Evolutionary conservation across 768 basidiomycete genomes (phyloP).

Genomic region (Lactarius akahatsu): DNA sequence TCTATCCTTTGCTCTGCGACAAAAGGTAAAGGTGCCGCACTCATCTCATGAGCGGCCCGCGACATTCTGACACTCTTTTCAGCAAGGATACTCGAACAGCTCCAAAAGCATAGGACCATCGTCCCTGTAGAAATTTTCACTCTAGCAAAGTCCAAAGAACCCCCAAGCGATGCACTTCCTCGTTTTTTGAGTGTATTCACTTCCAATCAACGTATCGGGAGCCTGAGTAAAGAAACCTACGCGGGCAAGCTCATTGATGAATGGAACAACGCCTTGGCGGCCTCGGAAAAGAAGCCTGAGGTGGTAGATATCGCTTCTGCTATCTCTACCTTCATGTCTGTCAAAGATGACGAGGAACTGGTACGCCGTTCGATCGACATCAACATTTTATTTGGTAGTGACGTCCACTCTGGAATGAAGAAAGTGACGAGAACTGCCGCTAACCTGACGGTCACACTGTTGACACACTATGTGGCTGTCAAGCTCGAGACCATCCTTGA

Average conservation of each 20-base stretch:
- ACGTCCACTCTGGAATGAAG: constrained; percentile 42
- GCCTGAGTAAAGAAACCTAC: constrained; percentile 78
- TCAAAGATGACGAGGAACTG: constrained; percentile 90
- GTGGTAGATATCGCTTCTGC: constrained; percentile 75
- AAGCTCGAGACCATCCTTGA: constrained; percentile 92
- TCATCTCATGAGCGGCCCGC: constrained; percentile 2
- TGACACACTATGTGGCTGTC: constrained; percentile 80
- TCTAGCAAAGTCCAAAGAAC: constrained; percentile 79
- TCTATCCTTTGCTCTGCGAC: constrained; percentile 82
- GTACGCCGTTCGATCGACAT: constrained; percentile 45
- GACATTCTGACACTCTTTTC: constrained; percentile 20
- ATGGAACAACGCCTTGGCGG: constrained; percentile 69
- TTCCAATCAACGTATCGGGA: constrained; percentile 65
- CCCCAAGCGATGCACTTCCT: constrained; percentile 68
- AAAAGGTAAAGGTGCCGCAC: constrained; percentile 86
- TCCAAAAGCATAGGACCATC: constrained; percentile 53
- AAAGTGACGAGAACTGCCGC: constrained; percentile 76
- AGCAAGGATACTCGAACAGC: constrained; percentile 87
- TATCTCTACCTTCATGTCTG: constrained; percentile 74
- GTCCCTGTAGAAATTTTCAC: constrained; percentile 75
- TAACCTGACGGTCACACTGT: constrained; percentile 77
- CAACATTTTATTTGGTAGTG: neutral
- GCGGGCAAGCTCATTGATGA: constrained; percentile 84
- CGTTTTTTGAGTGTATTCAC: constrained; percentile 64
- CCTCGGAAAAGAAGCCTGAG: constrained; percentile 61